These are phyloP conservation scores for Colletotrichum shisoi DNA, from an alignment of 2,329 filamentous ascomycete genomes.

Conservation along the genomic window DNA sequence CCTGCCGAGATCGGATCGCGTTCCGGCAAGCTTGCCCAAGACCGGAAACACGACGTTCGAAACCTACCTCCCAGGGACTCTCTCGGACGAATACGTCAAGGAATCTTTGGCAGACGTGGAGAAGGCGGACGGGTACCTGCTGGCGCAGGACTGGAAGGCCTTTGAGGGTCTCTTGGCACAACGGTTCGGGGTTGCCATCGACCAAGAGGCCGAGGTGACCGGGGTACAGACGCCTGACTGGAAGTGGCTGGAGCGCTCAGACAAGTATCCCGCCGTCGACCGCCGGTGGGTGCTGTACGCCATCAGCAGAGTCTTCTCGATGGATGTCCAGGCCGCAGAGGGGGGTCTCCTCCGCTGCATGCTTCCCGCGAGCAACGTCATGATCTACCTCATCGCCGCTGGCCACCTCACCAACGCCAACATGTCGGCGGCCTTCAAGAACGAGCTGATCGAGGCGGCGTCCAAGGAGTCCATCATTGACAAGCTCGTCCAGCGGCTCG, in stretches of 20 bases:
- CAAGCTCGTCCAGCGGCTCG: slow-evolving; percentile 69
- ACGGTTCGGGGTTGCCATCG: slow-evolving; percentile 51
- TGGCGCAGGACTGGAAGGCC: slow-evolving; percentile 54
- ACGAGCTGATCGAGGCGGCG: slow-evolving; percentile 55
- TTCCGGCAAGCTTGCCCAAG: slow-evolving; percentile 32
- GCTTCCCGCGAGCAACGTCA: slow-evolving; percentile 61
- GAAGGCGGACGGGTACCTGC: slow-evolving; percentile 58
- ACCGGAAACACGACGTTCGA: slow-evolving; percentile 31
- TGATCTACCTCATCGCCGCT: slow-evolving; percentile 67
- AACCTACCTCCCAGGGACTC: slow-evolving; percentile 58
- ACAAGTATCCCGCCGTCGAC: slow-evolving; percentile 64
- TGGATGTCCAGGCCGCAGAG: slow-evolving; percentile 53
- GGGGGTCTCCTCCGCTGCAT: slow-evolving; percentile 48
- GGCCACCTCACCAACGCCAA: slow-evolving; percentile 69
- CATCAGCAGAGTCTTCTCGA: slow-evolving; percentile 68
- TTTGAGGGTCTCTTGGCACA: slow-evolving; percentile 62
- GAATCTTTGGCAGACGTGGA: slow-evolving; percentile 56
- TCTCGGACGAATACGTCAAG: slow-evolving; percentile 59
- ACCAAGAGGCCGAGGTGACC: slow-evolving; percentile 40
- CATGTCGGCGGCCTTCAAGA: slow-evolving; percentile 64
- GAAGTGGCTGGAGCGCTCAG: slow-evolving; percentile 56
- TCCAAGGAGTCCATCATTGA: slow-evolving; percentile 53
- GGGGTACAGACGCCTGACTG: slow-evolving; percentile 53
- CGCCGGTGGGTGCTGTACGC: slow-evolving; percentile 71
- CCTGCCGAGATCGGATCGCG: slow-evolving; percentile 39